Evolutionary conservation across 495 filamentous ascomycete species (phyloP).

Genomic region (Aspergillus hancockii): DNA sequence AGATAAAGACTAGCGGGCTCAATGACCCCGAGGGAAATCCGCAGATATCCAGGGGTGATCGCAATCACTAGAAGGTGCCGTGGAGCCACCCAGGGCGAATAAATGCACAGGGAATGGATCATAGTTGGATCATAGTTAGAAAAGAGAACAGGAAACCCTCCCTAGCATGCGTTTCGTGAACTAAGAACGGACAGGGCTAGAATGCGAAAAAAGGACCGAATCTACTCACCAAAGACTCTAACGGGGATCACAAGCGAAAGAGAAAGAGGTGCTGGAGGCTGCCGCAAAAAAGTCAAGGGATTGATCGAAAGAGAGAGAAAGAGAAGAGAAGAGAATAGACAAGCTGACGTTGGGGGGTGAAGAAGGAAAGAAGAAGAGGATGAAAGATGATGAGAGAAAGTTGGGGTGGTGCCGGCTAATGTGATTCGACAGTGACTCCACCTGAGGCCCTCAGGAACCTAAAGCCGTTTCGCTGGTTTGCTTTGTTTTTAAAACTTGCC

Average conservation of each 20-base stretch:
- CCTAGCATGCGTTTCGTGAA: not conserved
- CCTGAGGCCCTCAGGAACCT: constrained; percentile 8
- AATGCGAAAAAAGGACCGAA: constrained; percentile 5
- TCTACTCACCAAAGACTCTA: not conserved
- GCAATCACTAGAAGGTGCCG: too few relatives aligned
- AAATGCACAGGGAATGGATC: too few relatives aligned
- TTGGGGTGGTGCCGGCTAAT: not conserved
- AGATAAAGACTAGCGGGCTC: not conserved
- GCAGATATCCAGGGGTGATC: too few relatives aligned
- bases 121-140: too few relatives aligned
- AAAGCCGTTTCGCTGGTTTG: not conserved
- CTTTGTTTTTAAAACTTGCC: constrained; percentile 1
- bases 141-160: not conserved
- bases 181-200: not conserved
- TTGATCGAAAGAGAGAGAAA: constrained; percentile 7
- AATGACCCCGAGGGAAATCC: not conserved
- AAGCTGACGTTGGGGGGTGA: constrained; percentile 13
- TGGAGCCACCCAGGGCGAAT: too few relatives aligned
- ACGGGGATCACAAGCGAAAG: not conserved
- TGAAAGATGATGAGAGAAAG: constrained; percentile 11
- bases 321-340: constrained; percentile 16
- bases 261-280: not conserved
- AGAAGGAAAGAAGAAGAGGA: constrained; percentile 14
- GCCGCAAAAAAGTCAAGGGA: constrained; percentile 10
- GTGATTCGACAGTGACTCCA: constrained; percentile 9